phyloP scores from a whole-genome alignment of 805 yeast species.

The Debaryomyces prosopidis region DNA sequence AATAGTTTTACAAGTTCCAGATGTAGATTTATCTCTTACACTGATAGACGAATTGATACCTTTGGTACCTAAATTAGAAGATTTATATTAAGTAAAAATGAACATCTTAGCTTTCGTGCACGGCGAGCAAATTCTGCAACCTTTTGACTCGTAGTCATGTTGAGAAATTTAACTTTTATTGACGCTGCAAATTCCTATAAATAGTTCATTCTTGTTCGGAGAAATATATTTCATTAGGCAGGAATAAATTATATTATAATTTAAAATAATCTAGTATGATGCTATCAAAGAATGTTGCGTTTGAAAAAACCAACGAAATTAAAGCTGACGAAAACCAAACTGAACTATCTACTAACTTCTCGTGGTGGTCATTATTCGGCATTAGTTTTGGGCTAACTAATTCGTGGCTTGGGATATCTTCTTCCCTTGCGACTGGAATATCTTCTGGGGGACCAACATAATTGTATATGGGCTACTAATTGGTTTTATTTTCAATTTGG shows the following conservation, averaged over 20 bases:
- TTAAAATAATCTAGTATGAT: too few species aligned
- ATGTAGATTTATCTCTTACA: not conserved
- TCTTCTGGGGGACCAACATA: conserved; percentile 42
- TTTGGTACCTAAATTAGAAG: conserved; percentile 1
- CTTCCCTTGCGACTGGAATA: conserved; percentile 42
- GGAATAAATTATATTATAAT: too few species aligned
- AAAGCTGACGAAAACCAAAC: not conserved
- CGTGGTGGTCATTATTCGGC: conserved; percentile 39
- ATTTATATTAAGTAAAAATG: not conserved
- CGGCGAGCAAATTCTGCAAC: too few species aligned
- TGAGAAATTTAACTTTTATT: too few species aligned
- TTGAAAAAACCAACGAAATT: too few species aligned
- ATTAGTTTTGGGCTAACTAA: conserved; percentile 45
- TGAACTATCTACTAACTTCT: conserved; percentile 27
- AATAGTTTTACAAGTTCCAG: conserved; percentile 14
- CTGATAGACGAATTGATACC: conserved; percentile 1
- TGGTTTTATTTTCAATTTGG: conserved; percentile 34
- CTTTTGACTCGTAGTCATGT: too few species aligned
- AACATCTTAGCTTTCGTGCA: too few species aligned
- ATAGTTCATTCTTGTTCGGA: too few species aligned
- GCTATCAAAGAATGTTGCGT: too few species aligned
- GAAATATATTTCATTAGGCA: too few species aligned
- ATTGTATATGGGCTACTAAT: conserved; percentile 43
- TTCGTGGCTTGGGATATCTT: conserved; percentile 44
- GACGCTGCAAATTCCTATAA: too few species aligned